Base-by-base conservation (phyloP, 176 grass and related monocot genomes). In the Urochloa ruziziensis region DNA sequence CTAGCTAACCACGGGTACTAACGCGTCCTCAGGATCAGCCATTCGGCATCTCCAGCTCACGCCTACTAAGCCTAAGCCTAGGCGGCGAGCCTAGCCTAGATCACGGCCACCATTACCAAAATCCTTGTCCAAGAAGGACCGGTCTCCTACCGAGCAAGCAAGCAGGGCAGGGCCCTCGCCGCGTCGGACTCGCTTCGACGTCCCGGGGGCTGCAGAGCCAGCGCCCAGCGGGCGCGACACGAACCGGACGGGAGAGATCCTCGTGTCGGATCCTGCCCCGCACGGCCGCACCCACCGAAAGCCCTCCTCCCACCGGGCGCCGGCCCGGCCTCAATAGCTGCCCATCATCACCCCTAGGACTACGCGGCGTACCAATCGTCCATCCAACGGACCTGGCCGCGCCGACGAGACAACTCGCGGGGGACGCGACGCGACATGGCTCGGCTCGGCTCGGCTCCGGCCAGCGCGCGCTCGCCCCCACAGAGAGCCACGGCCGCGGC, bases 221-320 rank as follows among this genome's bases (percentile, higher is more conserved):
- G n/a, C n/a, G 43, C 43, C 11, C 11, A 46, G 43, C 4, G 32
- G 21, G 11, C 2, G 15, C 14, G 82, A 29, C 82, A 32, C 0
- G n/a, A 18, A 75, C 46, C 46, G 2, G 9, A 42, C 5, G 43
- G 11, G n/a, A n/a, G 30, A 34, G 57, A 86, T 77, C 44, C n/a
- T n/a, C 63, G 54, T 86, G 83, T 71, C 78, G 73, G 88, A 86
- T 86, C 70, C 78, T 64, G 82, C 75, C 35, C 52, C 66, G 76
- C n/a, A n/a, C n/a, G n/a, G n/a, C n/a, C n/a, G n/a, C n/a, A n/a
- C n/a, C n/a, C 69, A 81, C 77, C 71, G 71, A 89, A 89, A 89
- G 88, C 83, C 71, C 19, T 53, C 4, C 82, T 63, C 52, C 71
- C 1, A 3, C 7, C 11, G n/a, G 62, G 54, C 69, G 78, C 67